Evolutionary conservation across 73 alveolate genomes (phyloP), one percentile per base, ranked within the genome.

Genomic region (Uronychia binucleata): DNA sequence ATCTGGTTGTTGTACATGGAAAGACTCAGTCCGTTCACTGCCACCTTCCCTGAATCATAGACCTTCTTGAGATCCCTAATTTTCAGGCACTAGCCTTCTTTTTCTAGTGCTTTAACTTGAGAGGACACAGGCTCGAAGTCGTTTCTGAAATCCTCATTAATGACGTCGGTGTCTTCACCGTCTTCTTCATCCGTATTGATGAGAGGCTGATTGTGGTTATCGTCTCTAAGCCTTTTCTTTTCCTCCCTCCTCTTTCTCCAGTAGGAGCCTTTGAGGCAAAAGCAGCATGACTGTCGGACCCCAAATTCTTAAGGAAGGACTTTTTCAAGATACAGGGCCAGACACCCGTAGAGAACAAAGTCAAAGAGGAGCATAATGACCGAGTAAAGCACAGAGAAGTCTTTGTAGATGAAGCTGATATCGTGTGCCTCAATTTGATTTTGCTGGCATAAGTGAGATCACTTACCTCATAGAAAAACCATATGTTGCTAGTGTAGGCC

Each of bases 1-100:
- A 98, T 98, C 87, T 98, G 94, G 28, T 98, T 98, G 75, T 91
- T 90, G 86, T 94, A 98, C 91, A 97, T 95, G n/a, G 98, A 94
- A 74, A 98, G 77, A 88, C 84, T 92, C 0, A 97, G 83, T 75
- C 93, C 93, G 33, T 95, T 91, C 26, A 98, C 98, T 1, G 99
- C 99, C 14, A 86, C 82, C 84, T 97, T 96, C 14, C 93, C 93
- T 58, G 89, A 90, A 27, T 90, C 96, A 92, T 86, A 96, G 74
- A 33, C 85, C 81, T 94, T 96, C 0, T 93, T 86, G 1, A 93
- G 26, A 28, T 88, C 88, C 34, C 89, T 35, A 0, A 96, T 93
- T 77, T 82, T 75, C 28, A 96, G 86, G 78, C 91, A 87, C 32
- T 94, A 28, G 28, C 59, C 33, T 26, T 88, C 85, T 28, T 32